Percentiles rank a stretch among this genome's conserved stretches.
Conservation (phyloP, 2,329 filamentous ascomycete genomes). For the Beauveria brongniartii region DNA sequence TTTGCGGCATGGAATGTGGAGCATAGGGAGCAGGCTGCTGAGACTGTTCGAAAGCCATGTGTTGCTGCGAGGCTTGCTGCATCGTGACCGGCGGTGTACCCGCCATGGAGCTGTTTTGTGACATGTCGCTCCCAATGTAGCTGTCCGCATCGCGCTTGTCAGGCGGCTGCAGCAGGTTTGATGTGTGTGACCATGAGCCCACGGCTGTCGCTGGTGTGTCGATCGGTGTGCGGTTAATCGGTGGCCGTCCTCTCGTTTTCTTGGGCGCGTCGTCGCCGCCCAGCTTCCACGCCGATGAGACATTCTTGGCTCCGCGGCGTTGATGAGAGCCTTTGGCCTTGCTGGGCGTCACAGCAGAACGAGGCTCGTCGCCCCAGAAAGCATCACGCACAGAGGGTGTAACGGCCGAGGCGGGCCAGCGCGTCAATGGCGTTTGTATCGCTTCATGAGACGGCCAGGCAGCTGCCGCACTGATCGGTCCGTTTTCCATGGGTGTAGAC, state of each 20-base stretch:
- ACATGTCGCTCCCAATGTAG: not conserved
- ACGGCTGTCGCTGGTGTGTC: constrained; percentile 65
- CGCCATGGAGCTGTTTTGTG: constrained; percentile 40
- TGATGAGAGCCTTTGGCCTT: constrained; percentile 37
- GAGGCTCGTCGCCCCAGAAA: constrained; percentile 56
- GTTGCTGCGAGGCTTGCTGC: constrained; percentile 24
- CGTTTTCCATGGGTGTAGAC: constrained; percentile 26
- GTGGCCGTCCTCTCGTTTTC: constrained; percentile 72
- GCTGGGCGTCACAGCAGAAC: constrained; percentile 64
- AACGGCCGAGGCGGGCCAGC: constrained; percentile 72
- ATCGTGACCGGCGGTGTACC: constrained; percentile 57
- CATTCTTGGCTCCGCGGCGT: constrained; percentile 72
- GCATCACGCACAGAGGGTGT: constrained; percentile 51
- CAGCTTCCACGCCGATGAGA: constrained; percentile 83
- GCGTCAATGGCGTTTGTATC: constrained; percentile 54
- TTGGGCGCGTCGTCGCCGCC: constrained; percentile 53
- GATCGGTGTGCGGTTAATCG: constrained; percentile 52
- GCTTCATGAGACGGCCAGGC: constrained; percentile 35
- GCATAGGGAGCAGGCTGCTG: not conserved
- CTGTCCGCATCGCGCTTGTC: not conserved
- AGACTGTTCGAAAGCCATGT: not conserved
- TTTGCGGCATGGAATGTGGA: not conserved
- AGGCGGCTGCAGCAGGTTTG: not conserved
- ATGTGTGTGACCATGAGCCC: constrained; percentile 36
- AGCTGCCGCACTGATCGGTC: constrained; percentile 22